A percentile compares a stretch with the other conserved stretches of the same genome.
phyloP scores from a whole-genome alignment of 768 basidiomycete species.

The Hydnomerulius pinastri region DNA sequence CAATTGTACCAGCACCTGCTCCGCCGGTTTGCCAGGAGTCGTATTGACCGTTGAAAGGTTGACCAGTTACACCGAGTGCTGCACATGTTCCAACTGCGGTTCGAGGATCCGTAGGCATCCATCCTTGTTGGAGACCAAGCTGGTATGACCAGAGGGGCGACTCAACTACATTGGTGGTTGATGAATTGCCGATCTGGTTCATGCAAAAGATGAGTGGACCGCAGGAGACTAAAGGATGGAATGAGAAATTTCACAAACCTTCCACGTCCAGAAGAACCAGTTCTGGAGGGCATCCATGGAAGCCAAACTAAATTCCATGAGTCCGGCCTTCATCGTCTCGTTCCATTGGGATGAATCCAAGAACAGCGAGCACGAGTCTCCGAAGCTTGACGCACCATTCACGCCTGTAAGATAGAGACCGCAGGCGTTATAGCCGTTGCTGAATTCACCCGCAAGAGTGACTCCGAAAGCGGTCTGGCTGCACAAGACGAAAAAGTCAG shows the following conservation, averaged over 20 bases:
- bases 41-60: slow-evolving; percentile 54
- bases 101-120: slow-evolving; percentile 78
- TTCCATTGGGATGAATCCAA: slow-evolving; percentile 55
- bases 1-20: slow-evolving; percentile 51
- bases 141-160: slow-evolving; percentile 72
- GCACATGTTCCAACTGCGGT: slow-evolving; percentile 64
- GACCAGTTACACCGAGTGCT: slow-evolving; percentile 45
- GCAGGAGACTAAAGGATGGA: background rate
- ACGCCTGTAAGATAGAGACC: slow-evolving; percentile 50
- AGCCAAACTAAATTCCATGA: slow-evolving; percentile 51
- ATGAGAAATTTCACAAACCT: slow-evolving; percentile 36
- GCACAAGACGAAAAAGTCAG: slow-evolving; percentile 5
- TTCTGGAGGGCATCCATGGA: slow-evolving; percentile 69
- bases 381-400: slow-evolving; percentile 26
- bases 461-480: slow-evolving; percentile 64
- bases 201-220: background rate
- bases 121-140: slow-evolving; percentile 70
- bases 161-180: slow-evolving; percentile 47
- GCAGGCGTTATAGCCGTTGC: slow-evolving; percentile 66
- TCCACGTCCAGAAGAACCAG: slow-evolving; percentile 84
- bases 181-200: slow-evolving; percentile 58
- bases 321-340: slow-evolving; percentile 49
- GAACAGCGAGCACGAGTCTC: slow-evolving; percentile 43
- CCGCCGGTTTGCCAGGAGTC: slow-evolving; percentile 71
- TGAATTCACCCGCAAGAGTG: slow-evolving; percentile 76